Conservation (phyloP, 1,284 basidiomycete genomes). For the Pascua guehoae region DNA sequence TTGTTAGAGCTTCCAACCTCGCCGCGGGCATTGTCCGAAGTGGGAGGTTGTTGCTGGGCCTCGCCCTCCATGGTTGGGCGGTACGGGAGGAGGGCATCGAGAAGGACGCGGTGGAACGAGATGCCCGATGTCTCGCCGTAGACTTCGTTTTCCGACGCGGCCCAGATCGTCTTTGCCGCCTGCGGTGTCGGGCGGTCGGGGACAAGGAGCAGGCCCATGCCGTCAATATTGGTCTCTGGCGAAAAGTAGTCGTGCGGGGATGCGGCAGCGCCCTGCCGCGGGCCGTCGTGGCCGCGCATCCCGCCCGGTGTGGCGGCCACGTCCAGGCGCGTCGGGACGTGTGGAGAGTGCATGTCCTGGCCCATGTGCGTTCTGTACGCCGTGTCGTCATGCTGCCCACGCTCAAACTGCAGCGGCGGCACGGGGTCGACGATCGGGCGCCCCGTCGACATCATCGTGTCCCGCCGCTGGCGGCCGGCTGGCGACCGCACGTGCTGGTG, state of each 20-base stretch:
- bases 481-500: neutral
- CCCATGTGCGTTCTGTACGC: neutral
- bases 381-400: neutral
- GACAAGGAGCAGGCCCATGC: slow-evolving; percentile 14
- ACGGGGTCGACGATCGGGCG: too few species aligned
- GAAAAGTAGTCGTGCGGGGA: neutral
- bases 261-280: neutral
- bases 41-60: neutral
- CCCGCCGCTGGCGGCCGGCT: neutral
- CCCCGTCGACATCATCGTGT: neutral
- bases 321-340: neutral
- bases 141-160: slow-evolving; percentile 8
- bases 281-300: too few species aligned
- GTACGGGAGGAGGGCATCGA: slow-evolving; percentile 16
- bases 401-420: too few species aligned
- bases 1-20: neutral
- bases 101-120: slow-evolving; percentile 19
- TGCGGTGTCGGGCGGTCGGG: slow-evolving; percentile 1
- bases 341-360: neutral
- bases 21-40: too few species aligned
- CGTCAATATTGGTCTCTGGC: slow-evolving; percentile 5
- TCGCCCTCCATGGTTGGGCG: slow-evolving; percentile 2
- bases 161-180: neutral
- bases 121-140: slow-evolving; percentile 21
- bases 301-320: too few species aligned